phyloP scores from a whole-genome alignment of 2,329 filamentous ascomycete species.

The Colletotrichum filicis region DNA sequence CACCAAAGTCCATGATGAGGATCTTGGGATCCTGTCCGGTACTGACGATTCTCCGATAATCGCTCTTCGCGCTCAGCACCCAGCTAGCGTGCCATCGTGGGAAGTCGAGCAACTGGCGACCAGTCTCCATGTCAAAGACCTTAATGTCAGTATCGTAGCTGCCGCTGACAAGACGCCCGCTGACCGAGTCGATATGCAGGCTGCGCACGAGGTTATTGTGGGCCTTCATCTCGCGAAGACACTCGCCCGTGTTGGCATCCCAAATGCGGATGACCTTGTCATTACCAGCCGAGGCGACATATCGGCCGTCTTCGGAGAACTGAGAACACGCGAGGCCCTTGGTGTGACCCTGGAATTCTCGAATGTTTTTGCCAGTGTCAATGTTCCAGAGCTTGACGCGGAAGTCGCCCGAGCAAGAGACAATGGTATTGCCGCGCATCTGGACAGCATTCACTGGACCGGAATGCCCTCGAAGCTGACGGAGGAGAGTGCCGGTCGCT shows the following conservation, averaged over 20 bases:
- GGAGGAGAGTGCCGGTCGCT: slow-evolving; percentile 77
- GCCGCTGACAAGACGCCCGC: slow-evolving; percentile 87
- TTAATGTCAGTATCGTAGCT: slow-evolving; percentile 97
- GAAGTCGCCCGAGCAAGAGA: slow-evolving; percentile 94
- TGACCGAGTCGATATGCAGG: slow-evolving; percentile 88
- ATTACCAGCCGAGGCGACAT: slow-evolving; percentile 93
- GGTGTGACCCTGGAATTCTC: slow-evolving; percentile 90
- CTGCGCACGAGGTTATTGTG: slow-evolving; percentile 90
- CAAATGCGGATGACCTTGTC: slow-evolving; percentile 97
- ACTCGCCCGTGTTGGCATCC: slow-evolving; percentile 89
- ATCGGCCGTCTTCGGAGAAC: slow-evolving; percentile 94
- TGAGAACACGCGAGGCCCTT: slow-evolving; percentile 96
- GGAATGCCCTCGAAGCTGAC: slow-evolving; percentile 84
- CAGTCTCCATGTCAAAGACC: slow-evolving; percentile 88
- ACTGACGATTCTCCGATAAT: slow-evolving; percentile 93
- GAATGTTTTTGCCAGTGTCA: slow-evolving; percentile 85
- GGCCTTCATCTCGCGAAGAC: slow-evolving; percentile 82
- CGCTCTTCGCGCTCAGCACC: slow-evolving; percentile 95
- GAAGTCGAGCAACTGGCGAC: slow-evolving; percentile 82
- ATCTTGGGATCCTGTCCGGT: slow-evolving; percentile 95
- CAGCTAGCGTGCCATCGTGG: slow-evolving; percentile 97
- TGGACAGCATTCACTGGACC: slow-evolving; percentile 98
- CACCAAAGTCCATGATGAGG: slow-evolving; percentile 91
- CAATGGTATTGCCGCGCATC: slow-evolving; percentile 90
- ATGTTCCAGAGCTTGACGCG: slow-evolving; percentile 96